Conservation (phyloP, 495 filamentous ascomycete genomes). For the Neurospora sp. region DNA sequence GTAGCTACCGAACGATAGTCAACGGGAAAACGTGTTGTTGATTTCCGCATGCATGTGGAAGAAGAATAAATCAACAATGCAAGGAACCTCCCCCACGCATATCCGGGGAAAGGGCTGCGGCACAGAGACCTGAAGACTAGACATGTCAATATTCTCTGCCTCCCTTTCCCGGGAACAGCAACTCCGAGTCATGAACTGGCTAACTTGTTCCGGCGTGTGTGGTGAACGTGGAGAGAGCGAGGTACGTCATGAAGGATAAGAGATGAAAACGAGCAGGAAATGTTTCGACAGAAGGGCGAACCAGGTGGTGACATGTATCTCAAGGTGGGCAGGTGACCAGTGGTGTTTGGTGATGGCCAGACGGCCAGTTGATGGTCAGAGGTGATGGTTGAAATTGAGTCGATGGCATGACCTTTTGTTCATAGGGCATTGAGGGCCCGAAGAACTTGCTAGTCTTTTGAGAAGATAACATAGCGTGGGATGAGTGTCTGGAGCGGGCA, state of each 20-base stretch:
- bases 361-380: background rate
- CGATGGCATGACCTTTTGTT: background rate
- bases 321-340: background rate
- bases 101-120: background rate
- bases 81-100: background rate
- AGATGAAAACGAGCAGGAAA: background rate
- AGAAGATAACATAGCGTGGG: background rate
- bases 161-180: background rate
- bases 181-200: too few relatives aligned
- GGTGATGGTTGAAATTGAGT: background rate
- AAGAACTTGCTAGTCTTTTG: background rate
- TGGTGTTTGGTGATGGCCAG: background rate
- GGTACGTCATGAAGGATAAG: background rate
- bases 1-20: background rate
- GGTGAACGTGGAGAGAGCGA: background rate
- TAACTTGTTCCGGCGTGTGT: background rate
- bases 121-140: background rate
- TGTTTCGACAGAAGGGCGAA: background rate
- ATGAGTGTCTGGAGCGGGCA: background rate
- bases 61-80: background rate
- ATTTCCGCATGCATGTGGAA: background rate
- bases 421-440: background rate
- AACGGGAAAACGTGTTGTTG: background rate
- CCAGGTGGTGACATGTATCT: background rate
- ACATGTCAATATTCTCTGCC: background rate